A percentile compares a stretch with the other conserved stretches of the same genome.
Evolutionary conservation across 2,329 filamentous ascomycete species (phyloP).

Genomic region (Calonectria hawksworthii): DNA sequence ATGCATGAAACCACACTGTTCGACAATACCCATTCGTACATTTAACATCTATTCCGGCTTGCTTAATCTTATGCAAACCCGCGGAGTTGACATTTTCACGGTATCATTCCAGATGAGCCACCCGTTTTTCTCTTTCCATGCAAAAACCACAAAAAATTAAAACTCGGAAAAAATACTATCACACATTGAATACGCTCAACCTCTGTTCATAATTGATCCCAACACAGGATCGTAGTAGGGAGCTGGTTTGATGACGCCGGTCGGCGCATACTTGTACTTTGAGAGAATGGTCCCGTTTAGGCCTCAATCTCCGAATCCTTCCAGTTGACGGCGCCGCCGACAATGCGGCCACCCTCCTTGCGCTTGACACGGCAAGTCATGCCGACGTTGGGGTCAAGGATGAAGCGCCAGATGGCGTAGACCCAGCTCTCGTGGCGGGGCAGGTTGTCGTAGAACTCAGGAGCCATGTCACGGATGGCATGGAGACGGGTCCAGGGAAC

Average conservation of each 20-base stretch:
- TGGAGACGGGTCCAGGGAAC: constrained; percentile 93
- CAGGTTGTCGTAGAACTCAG: constrained; percentile 91
- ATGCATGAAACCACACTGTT: constrained; percentile 18
- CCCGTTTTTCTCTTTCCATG: constrained; percentile 20
- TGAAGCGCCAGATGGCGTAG: constrained; percentile 95
- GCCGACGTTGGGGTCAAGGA: constrained; percentile 89
- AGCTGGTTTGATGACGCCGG: neutral
- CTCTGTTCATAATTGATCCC: constrained; percentile 9
- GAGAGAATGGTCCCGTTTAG: constrained; percentile 49
- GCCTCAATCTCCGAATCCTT: constrained; percentile 79
- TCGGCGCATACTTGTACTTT: neutral
- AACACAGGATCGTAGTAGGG: neutral
- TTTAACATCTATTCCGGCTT: neutral
- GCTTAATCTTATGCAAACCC: neutral
- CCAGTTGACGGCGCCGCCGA: constrained; percentile 70
- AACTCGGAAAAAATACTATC: constrained; percentile 11
- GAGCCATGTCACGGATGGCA: constrained; percentile 81
- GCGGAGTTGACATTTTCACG: constrained; percentile 10
- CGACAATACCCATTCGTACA: constrained; percentile 5
- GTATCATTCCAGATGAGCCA: constrained; percentile 3
- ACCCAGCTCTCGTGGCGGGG: constrained; percentile 92
- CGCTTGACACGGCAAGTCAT: constrained; percentile 95
- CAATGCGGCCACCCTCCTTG: constrained; percentile 78
- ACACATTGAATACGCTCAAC: constrained; percentile 8
- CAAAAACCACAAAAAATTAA: neutral